phyloP scores from a whole-genome alignment of 441 rosid species.

The Adansonia madagascariensis region DNA sequence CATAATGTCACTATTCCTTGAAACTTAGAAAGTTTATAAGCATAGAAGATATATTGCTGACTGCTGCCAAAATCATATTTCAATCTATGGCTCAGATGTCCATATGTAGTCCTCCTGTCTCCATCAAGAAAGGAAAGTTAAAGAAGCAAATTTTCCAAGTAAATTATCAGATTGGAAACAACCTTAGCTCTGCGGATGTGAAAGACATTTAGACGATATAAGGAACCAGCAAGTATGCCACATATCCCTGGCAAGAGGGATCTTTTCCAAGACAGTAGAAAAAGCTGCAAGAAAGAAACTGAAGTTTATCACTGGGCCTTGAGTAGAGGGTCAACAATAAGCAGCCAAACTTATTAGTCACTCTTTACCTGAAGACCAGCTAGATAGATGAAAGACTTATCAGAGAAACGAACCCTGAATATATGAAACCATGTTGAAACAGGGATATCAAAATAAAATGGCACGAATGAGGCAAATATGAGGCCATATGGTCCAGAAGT shows the following conservation, averaged over 20 bases:
- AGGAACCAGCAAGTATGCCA: constrained; percentile 89
- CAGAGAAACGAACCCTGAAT: constrained; percentile 72
- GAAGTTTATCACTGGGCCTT: constrained; percentile 18
- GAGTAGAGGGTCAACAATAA: constrained; percentile 18
- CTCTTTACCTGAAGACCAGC: constrained; percentile 92
- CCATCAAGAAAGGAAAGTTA: constrained; percentile 20
- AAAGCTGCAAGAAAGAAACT: constrained; percentile 67
- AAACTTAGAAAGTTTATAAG: constrained; percentile 7
- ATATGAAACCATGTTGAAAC: constrained; percentile 76
- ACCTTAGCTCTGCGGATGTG: constrained; percentile 90
- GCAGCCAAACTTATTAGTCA: constrained; percentile 14
- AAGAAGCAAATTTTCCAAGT: constrained; percentile 15
- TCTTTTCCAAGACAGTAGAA: constrained; percentile 86
- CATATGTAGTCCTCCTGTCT: neutral
- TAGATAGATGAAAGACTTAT: constrained; percentile 89
- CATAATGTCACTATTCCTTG: neutral
- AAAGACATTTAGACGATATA: constrained; percentile 78
- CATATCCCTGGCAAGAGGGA: constrained; percentile 83
- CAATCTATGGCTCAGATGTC: constrained; percentile 8
- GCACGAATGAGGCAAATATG: constrained; percentile 87
- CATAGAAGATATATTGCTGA: neutral
- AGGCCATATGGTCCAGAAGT: constrained; percentile 92
- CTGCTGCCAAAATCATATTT: neutral
- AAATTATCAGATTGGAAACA: constrained; percentile 8
- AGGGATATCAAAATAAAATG: constrained; percentile 90